Evolutionary conservation across 1,139 yeast species (phyloP).

Genomic region (Debaryomyces fabryi): DNA sequence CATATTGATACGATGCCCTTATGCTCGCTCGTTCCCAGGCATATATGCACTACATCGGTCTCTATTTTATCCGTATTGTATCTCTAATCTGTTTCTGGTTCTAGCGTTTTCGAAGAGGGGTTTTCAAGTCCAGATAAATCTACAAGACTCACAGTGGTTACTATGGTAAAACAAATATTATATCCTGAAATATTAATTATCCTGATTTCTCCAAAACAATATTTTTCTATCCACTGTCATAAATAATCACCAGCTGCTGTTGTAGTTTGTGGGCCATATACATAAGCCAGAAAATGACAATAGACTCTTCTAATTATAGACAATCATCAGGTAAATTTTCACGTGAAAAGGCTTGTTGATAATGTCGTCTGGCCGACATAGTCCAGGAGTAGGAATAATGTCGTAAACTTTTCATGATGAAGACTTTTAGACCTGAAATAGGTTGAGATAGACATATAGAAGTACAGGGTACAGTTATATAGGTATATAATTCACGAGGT

Average conservation of each 20-base stretch:
- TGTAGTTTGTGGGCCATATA: not conserved
- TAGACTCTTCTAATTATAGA: not conserved
- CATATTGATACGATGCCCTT: not conserved
- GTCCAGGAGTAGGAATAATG: conserved; percentile 3
- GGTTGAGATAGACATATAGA: conserved; percentile 42
- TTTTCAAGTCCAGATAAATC: not conserved
- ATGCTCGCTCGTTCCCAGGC: not conserved
- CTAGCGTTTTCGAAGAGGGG: not conserved
- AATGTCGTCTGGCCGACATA: not conserved
- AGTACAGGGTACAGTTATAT: not conserved
- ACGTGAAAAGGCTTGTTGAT: not conserved
- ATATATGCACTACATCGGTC: not conserved
- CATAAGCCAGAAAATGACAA: not conserved
- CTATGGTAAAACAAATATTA: not conserved
- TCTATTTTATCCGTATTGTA: too few relatives aligned
- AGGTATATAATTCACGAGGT: not conserved
- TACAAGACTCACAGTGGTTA: not conserved
- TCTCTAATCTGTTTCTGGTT: not conserved
- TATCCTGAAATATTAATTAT: not conserved
- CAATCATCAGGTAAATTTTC: not conserved
- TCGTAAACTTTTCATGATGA: conserved; percentile 46
- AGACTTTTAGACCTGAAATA: conserved; percentile 91
- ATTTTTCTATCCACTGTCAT: not conserved
- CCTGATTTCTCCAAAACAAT: not conserved
- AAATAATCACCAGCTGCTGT: too few relatives aligned